Percentiles rank a stretch among this genome's conserved stretches.
These are phyloP conservation scores for Tetrahymena borealis DNA, from an alignment of 73 alveolate genomes.

Conservation along the genomic window DNA sequence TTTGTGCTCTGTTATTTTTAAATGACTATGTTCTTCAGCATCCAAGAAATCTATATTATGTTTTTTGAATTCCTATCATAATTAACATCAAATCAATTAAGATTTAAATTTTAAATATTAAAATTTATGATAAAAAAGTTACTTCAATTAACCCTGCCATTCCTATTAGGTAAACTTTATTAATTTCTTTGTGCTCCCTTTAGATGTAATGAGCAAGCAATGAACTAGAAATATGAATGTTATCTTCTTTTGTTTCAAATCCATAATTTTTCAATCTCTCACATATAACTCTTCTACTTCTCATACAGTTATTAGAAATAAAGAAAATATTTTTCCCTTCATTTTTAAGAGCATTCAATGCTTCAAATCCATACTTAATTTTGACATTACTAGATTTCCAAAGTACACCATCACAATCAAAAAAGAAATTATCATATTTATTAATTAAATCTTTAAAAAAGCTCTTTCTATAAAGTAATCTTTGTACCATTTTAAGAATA, in stretches of 20 bases:
- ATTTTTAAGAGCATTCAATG: background rate
- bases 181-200: background rate
- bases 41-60: background rate
- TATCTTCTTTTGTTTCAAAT: background rate
- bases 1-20: background rate
- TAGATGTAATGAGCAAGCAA: background rate
- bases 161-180: background rate
- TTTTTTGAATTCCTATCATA: background rate
- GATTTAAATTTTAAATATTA: no score
- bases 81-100: no score
- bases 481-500: background rate
- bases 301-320: background rate
- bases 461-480: background rate
- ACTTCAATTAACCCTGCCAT: background rate
- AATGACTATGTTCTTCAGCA: background rate
- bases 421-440: background rate
- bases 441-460: background rate
- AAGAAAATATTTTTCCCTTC: background rate
- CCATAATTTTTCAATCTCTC: background rate
- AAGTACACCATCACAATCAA: background rate
- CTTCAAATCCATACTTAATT: background rate
- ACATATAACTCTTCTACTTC: background rate
- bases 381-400: background rate
- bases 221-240: background rate
- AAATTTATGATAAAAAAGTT: background rate